phyloP scores from a whole-genome alignment of 2,329 filamentous ascomycete genomes.

The Xylaria polymorpha region DNA sequence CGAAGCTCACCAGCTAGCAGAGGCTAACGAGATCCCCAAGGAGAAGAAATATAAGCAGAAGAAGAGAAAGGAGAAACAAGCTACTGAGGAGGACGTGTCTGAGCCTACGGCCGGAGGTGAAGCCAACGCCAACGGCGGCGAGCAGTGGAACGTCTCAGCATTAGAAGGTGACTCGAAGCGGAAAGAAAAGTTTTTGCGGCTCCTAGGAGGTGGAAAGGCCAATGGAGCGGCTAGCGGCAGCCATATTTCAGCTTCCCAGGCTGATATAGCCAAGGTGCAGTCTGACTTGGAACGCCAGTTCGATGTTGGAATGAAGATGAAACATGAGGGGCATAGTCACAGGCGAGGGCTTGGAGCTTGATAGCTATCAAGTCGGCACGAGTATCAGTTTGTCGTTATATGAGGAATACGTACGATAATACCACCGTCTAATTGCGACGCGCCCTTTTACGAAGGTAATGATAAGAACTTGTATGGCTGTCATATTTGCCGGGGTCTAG shows the following conservation, averaged over 20 bases:
- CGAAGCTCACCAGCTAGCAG: constrained; percentile 16
- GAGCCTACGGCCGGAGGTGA: constrained; percentile 43
- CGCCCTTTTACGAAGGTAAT: not conserved
- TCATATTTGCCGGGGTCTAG: not conserved
- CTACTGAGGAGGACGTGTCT: constrained; percentile 40
- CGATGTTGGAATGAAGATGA: constrained; percentile 66
- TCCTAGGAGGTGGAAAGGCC: constrained; percentile 64
- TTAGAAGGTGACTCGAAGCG: constrained; percentile 63
- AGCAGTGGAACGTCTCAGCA: constrained; percentile 65
- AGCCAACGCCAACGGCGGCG: constrained; percentile 47
- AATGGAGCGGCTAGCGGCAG: constrained; percentile 40
- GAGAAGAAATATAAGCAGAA: constrained; percentile 34
- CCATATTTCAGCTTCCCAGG: constrained; percentile 38
- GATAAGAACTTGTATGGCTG: not conserved
- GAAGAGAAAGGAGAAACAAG: constrained; percentile 46
- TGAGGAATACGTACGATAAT: constrained; percentile 37
- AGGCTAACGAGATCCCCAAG: constrained; percentile 18
- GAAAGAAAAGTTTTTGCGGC: constrained; percentile 67
- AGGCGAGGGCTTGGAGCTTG: constrained; percentile 64
- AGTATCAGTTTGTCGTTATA: constrained; percentile 36
- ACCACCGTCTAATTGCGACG: constrained; percentile 34
- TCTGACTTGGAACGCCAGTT: constrained; percentile 68
- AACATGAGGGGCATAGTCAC: constrained; percentile 62
- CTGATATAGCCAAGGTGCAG: constrained; percentile 52
- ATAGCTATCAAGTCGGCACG: constrained; percentile 22